phyloP scores from a whole-genome alignment of 1,284 basidiomycete species.

The Trichosporon ovoides region DNA sequence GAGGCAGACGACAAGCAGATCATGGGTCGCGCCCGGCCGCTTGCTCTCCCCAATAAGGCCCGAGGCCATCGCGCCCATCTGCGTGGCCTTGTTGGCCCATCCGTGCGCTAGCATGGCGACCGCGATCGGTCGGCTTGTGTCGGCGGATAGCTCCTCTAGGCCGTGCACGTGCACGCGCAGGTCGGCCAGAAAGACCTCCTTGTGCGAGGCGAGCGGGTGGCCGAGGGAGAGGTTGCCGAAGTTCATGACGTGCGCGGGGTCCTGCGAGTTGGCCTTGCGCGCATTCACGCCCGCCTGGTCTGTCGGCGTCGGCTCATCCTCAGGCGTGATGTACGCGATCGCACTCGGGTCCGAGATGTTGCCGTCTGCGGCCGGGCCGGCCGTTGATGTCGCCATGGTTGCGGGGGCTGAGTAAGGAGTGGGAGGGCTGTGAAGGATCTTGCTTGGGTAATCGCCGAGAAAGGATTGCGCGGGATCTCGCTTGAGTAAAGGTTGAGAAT shows the following conservation, averaged over 20 bases:
- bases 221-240: constrained; percentile 28
- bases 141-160: constrained; percentile 34
- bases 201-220: constrained; percentile 12
- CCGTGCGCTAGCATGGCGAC: constrained; percentile 40
- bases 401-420: background rate
- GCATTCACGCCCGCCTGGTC: constrained; percentile 4
- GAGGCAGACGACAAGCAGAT: constrained; percentile 43
- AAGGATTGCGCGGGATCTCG: too few relatives aligned
- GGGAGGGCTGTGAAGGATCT: background rate
- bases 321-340: background rate
- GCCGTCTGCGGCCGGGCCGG: background rate
- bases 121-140: constrained; percentile 25
- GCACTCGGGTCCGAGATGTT: background rate
- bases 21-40: constrained; percentile 21
- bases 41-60: constrained; percentile 33
- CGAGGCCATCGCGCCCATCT: constrained; percentile 33
- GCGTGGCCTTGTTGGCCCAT: constrained; percentile 31
- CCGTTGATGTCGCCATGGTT: background rate
- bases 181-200: constrained; percentile 26
- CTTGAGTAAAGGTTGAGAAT: too few relatives aligned
- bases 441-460: too few relatives aligned
- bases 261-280: constrained; percentile 7
- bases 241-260: constrained; percentile 21
- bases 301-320: constrained; percentile 3
- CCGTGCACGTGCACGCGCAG: constrained; percentile 37